Conservation (phyloP, 2,329 filamentous ascomycete genomes). For the Metarhizium humberi region DNA sequence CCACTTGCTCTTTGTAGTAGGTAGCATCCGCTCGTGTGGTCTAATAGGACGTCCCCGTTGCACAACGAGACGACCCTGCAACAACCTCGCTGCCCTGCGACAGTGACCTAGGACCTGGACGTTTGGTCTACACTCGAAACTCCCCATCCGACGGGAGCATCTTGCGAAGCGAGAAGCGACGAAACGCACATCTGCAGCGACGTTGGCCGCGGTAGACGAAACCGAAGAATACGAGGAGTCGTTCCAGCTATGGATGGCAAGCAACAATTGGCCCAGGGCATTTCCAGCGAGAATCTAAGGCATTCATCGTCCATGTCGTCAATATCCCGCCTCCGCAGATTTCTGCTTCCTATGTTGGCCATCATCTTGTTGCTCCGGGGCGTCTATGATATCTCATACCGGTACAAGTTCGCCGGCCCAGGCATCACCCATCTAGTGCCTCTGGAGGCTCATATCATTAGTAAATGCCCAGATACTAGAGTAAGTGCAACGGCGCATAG, state of each 20-base stretch:
- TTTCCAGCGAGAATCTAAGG: neutral
- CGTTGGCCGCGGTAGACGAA: neutral
- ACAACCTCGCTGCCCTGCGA: neutral
- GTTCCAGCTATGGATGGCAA: conserved; percentile 3
- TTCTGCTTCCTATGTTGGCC: conserved; percentile 3
- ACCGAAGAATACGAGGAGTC: neutral
- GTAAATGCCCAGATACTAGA: conserved; percentile 87
- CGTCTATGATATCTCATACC: neutral
- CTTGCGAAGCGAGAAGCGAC: neutral
- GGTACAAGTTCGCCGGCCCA: neutral
- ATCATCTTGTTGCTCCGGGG: conserved; percentile 1
- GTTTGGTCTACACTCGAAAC: neutral
- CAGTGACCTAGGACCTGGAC: neutral
- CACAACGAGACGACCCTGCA: neutral
- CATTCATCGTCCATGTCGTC: conserved; percentile 1
- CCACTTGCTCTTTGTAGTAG: conserved; percentile 1
- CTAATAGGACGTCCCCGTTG: neutral
- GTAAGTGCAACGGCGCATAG: conserved; percentile 21
- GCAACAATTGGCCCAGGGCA: neutral
- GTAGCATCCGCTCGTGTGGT: neutral
- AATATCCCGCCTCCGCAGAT: conserved; percentile 1
- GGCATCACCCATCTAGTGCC: conserved; percentile 46
- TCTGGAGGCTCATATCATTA: conserved; percentile 92
- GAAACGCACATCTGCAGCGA: neutral
- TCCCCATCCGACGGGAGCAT: neutral